Percentiles rank a stretch among this genome's conserved stretches.
Evolutionary conservation across 257 asterid species (phyloP).

Genomic region (Solanum arcanum): DNA sequence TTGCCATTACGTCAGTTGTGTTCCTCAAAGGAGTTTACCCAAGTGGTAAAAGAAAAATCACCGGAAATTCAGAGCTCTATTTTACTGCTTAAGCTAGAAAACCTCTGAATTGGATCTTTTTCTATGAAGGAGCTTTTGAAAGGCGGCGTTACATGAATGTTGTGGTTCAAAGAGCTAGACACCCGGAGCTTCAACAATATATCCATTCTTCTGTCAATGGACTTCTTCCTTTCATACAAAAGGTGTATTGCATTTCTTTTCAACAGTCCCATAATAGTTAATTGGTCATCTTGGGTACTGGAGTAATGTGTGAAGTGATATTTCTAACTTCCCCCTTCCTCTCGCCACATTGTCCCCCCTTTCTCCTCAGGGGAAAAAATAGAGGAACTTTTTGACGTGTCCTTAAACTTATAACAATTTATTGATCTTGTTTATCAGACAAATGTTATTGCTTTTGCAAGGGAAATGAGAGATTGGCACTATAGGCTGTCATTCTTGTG

Average conservation of each 20-base stretch:
- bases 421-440: background rate
- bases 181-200: slow-evolving; percentile 65
- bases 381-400: background rate
- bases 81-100: background rate
- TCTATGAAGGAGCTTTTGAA: slow-evolving; percentile 63
- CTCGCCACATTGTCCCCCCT: background rate
- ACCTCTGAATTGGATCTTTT: background rate
- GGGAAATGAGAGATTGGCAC: background rate
- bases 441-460: background rate
- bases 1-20: slow-evolving; percentile 68
- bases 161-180: slow-evolving; percentile 73
- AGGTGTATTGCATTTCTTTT: slow-evolving; percentile 24
- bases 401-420: background rate
- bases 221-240: slow-evolving; percentile 60
- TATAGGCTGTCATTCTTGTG: background rate
- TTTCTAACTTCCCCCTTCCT: background rate
- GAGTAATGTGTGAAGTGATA: background rate
- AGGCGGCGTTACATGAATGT: slow-evolving; percentile 78
- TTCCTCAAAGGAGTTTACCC: slow-evolving; percentile 85
- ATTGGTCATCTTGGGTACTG: background rate
- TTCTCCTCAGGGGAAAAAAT: background rate
- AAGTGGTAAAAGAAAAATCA: slow-evolving; percentile 26
- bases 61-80: background rate
- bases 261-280: background rate
- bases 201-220: slow-evolving; percentile 60